These are phyloP conservation scores for Reticulascus tulasneorum DNA, from an alignment of 2,329 filamentous ascomycete species.

Conservation along the genomic window DNA sequence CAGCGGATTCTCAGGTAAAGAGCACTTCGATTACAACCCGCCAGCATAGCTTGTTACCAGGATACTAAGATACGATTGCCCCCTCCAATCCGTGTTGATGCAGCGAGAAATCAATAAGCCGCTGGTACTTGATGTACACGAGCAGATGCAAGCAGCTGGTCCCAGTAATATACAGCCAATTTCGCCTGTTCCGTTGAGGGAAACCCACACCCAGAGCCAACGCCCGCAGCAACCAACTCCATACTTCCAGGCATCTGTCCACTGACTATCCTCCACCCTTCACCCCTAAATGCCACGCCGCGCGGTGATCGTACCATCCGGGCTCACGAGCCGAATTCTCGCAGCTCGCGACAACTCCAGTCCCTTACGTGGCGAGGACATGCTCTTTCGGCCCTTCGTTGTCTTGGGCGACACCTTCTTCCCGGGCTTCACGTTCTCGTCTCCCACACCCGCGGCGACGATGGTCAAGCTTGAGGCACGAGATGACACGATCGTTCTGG, in stretches of 20 bases:
- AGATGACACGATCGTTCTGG: conserved; percentile 8
- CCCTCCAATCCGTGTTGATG: too few relatives aligned
- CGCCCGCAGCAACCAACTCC: too few relatives aligned
- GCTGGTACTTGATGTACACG: too few relatives aligned
- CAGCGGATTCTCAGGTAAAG: too few relatives aligned
- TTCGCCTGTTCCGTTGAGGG: conserved; percentile 16
- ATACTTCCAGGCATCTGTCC: too few relatives aligned
- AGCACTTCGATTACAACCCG: too few relatives aligned
- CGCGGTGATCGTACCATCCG: conserved; percentile 12
- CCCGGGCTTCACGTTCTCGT: not conserved
- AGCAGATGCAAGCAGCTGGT: too few relatives aligned
- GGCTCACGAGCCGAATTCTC: conserved; percentile 10
- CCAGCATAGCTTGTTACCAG: too few relatives aligned
- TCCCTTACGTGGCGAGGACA: conserved; percentile 13
- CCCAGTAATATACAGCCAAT: conserved; percentile 11
- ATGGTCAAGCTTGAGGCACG: conserved; percentile 13
- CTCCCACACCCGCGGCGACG: conserved; percentile 8
- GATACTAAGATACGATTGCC: too few relatives aligned
- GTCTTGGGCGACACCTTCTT: conserved; percentile 1
- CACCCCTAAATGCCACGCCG: conserved; percentile 5
- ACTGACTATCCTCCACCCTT: not conserved
- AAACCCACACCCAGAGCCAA: too few relatives aligned
- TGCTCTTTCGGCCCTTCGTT: conserved; percentile 7
- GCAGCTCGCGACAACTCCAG: conserved; percentile 11
- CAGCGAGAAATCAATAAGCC: too few relatives aligned